Evolutionary conservation across 2,329 filamentous ascomycete genomes (phyloP).

Genomic region (Aspergillus cejpii): DNA sequence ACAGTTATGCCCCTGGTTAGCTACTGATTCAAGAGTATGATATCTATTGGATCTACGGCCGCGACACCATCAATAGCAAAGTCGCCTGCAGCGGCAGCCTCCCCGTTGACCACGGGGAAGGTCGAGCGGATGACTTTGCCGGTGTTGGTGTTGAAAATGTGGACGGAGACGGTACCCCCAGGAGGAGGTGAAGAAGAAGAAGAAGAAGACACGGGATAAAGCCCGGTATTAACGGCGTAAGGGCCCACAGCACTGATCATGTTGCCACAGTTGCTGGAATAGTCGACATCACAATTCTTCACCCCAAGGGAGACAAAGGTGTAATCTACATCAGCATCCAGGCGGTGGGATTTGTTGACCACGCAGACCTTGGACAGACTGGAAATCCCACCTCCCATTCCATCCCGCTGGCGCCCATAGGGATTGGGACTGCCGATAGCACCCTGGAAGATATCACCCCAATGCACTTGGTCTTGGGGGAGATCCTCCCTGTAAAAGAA

Average conservation of each 20-base stretch:
- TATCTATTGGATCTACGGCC: too few relatives aligned
- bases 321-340: constrained; percentile 57
- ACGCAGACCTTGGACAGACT: constrained; percentile 66
- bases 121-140: constrained; percentile 55
- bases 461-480: constrained; percentile 41
- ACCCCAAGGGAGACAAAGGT: constrained; percentile 66
- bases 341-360: constrained; percentile 47
- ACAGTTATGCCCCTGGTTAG: too few relatives aligned
- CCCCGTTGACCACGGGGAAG: constrained; percentile 48
- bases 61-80: constrained; percentile 60
- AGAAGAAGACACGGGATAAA: constrained; percentile 37
- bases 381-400: constrained; percentile 62
- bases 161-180: constrained; percentile 45
- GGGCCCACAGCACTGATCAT: constrained; percentile 63
- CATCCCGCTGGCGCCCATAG: constrained; percentile 63
- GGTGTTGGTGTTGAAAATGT: constrained; percentile 67
- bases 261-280: constrained; percentile 69
- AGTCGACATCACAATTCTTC: constrained; percentile 54
- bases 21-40: too few relatives aligned
- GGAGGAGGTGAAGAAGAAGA: too few relatives aligned
- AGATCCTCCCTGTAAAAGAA: constrained; percentile 52
- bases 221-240: constrained; percentile 52
- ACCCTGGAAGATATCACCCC: constrained; percentile 51
- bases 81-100: constrained; percentile 47
- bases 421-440: constrained; percentile 61